These are phyloP conservation scores for Lactifluus subvellereus DNA, from an alignment of 768 basidiomycete species.

Conservation along the genomic window DNA sequence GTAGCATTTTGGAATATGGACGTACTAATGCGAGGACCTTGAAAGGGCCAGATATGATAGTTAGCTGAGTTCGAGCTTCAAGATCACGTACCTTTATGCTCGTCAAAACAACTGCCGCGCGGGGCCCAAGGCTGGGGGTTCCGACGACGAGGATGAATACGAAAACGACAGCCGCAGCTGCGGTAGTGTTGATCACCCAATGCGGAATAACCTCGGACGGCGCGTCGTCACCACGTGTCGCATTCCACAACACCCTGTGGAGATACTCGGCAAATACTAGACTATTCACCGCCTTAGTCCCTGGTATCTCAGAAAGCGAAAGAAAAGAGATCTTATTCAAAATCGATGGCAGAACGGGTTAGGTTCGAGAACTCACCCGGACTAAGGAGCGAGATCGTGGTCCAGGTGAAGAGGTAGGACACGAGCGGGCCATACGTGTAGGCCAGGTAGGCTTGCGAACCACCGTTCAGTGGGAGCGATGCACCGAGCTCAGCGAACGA, in stretches of 20 bases:
- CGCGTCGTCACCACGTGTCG: constrained; percentile 5
- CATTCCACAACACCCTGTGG: constrained; percentile 3
- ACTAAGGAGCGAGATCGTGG: not conserved
- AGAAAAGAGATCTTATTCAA: not conserved
- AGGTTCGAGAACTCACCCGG: not conserved
- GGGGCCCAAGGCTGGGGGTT: constrained; percentile 5
- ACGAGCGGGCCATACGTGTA: constrained; percentile 10
- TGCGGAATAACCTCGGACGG: constrained; percentile 3
- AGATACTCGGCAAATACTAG: constrained; percentile 11
- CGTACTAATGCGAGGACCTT: constrained; percentile 6
- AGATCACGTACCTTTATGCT: not conserved
- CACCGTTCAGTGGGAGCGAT: constrained; percentile 9
- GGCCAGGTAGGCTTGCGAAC: constrained; percentile 7
- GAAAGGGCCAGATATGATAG: not conserved
- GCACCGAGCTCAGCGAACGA: constrained; percentile 13
- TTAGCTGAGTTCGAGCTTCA: not conserved
- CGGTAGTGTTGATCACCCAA: constrained; percentile 11
- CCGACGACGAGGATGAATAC: not conserved
- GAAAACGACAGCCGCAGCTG: not conserved
- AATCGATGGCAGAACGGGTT: not conserved
- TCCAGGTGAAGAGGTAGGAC: constrained; percentile 13
- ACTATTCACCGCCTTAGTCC: constrained; percentile 13
- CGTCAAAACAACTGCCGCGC: constrained; percentile 6
- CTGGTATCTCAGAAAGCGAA: not conserved
- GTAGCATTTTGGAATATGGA: not conserved